Conservation (phyloP, 108 stramenopile genomes). For the Conticribra guillardii region DNA sequence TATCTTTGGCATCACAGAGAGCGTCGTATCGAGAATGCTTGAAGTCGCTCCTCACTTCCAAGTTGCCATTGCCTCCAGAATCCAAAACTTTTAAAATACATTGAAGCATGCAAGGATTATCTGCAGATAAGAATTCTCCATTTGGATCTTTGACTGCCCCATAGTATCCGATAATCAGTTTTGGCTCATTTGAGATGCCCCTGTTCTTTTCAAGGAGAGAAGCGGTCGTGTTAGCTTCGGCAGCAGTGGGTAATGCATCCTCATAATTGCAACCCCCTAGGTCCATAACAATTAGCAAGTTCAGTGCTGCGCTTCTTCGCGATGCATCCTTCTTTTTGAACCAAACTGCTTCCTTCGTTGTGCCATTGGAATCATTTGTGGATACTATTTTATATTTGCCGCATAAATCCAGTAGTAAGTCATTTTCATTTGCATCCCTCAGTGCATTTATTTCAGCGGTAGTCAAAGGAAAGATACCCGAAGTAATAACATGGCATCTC, state of each 20-base stretch:
- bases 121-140: constrained; percentile 9
- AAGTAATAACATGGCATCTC: constrained; percentile 15
- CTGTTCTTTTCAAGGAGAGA: no score
- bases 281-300: constrained; percentile 21
- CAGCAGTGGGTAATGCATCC: not conserved
- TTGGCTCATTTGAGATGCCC: no score
- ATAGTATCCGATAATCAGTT: constrained; percentile 16
- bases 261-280: not conserved
- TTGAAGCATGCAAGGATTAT: constrained; percentile 22
- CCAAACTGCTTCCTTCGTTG: not conserved
- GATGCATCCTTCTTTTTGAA: constrained; percentile 39
- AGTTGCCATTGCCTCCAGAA: not conserved
- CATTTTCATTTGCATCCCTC: not conserved
- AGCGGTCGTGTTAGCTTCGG: no score
- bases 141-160: constrained; percentile 7
- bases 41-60: constrained; percentile 7
- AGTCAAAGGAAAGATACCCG: constrained; percentile 6
- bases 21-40: not conserved
- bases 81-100: constrained; percentile 14
- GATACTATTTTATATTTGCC: constrained; percentile 8
- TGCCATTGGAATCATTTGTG: not conserved
- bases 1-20: not conserved
- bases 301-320: constrained; percentile 33
- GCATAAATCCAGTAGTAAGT: constrained; percentile 11
- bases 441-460: not conserved